Conservation (phyloP, 2,329 filamentous ascomycete genomes). For the Exserohilum turcica region DNA sequence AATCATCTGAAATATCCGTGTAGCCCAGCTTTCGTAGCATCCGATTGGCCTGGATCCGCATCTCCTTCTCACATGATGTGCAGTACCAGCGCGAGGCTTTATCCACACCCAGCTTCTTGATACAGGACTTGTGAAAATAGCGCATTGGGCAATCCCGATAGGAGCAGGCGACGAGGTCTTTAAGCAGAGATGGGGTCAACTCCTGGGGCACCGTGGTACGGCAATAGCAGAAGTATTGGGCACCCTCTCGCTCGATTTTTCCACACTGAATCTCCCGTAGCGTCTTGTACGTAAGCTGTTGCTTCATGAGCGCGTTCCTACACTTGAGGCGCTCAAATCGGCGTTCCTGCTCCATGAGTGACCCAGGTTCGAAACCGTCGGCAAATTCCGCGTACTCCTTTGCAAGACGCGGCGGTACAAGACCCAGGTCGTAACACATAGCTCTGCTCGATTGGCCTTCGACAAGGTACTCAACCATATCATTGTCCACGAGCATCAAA, state of each 20-base stretch:
- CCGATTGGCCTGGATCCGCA: constrained; percentile 17
- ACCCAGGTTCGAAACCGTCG: constrained; percentile 14
- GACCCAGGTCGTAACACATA: neutral
- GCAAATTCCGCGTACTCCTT: constrained; percentile 18
- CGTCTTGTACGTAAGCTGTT: constrained; percentile 6
- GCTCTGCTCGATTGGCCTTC: neutral
- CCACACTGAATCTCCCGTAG: constrained; percentile 16
- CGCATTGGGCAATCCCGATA: constrained; percentile 21
- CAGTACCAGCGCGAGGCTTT: constrained; percentile 36
- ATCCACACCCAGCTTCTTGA: constrained; percentile 24
- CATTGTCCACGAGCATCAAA: constrained; percentile 33
- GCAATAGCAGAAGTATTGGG: constrained; percentile 30
- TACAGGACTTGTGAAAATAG: constrained; percentile 31
- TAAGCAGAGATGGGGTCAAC: neutral
- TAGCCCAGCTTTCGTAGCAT: constrained; percentile 10
- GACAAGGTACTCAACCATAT: constrained; percentile 22
- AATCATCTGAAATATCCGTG: constrained; percentile 4
- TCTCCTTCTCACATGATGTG: constrained; percentile 24
- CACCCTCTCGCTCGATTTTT: neutral
- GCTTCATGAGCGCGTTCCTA: constrained; percentile 19
- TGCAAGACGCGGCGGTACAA: constrained; percentile 18
- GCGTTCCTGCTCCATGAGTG: constrained; percentile 23
- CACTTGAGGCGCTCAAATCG: constrained; percentile 18
- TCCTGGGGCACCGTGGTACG: constrained; percentile 1
- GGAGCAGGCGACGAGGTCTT: constrained; percentile 21